These are phyloP conservation scores for Euphrasia arctica DNA, from an alignment of 305 asterid species.

Conservation along the genomic window DNA sequence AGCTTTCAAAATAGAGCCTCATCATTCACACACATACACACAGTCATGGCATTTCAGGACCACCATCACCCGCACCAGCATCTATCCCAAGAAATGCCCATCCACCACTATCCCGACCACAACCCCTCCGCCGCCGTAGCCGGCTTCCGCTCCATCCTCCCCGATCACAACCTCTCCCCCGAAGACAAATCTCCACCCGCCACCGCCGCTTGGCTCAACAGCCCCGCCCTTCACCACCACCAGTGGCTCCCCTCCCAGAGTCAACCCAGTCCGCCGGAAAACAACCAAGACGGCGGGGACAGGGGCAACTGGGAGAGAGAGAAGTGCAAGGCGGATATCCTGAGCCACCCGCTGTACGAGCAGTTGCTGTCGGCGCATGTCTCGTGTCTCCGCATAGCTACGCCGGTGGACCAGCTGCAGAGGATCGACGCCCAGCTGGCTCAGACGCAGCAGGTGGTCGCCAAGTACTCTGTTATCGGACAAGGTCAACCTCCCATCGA, in stretches of 20 bases:
- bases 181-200: constrained; percentile 43
- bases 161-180: constrained; percentile 43
- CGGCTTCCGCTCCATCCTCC: constrained; percentile 47
- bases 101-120: constrained; percentile 53
- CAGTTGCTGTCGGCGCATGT: constrained; percentile 92
- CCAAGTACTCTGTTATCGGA: constrained; percentile 74
- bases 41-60: too few relatives aligned
- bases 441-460: constrained; percentile 78
- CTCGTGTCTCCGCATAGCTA: constrained; percentile 85
- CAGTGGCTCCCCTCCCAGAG: constrained; percentile 50
- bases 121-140: constrained; percentile 31
- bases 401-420: constrained; percentile 97
- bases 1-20: too few relatives aligned
- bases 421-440: constrained; percentile 90
- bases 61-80: constrained; percentile 32
- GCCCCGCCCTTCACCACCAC: constrained; percentile 35
- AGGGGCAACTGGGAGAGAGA: constrained; percentile 69
- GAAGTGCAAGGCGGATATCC: constrained; percentile 80
- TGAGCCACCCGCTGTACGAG: constrained; percentile 79
- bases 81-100: constrained; percentile 54
- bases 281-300: constrained; percentile 24
- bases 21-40: too few relatives aligned
- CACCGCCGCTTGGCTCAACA: constrained; percentile 51
- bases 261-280: constrained; percentile 37
- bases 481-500: constrained; percentile 50